Conservation (phyloP, 495 filamentous ascomycete species). For the Pyrenula aspistea region DNA sequence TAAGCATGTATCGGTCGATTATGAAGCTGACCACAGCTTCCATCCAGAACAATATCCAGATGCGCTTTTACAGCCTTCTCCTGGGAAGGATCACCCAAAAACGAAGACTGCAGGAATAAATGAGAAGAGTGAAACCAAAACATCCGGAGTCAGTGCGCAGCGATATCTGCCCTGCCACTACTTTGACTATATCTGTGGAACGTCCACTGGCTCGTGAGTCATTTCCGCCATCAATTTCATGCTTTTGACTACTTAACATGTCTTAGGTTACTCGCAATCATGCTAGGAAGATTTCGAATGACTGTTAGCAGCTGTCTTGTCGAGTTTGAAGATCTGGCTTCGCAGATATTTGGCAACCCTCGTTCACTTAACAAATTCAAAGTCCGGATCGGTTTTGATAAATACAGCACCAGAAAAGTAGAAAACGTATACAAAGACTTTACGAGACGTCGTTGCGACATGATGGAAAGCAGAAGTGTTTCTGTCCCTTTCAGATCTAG, state of each 20-base stretch:
- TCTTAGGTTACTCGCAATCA: constrained; percentile 9
- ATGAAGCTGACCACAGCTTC: constrained; percentile 5
- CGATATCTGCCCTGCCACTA: constrained; percentile 12
- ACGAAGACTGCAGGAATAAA: not conserved
- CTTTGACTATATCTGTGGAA: constrained; percentile 9
- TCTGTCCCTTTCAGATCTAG: constrained; percentile 1
- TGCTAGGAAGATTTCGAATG: constrained; percentile 12
- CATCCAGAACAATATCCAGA: constrained; percentile 4
- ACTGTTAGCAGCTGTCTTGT: constrained; percentile 7
- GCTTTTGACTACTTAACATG: not conserved
- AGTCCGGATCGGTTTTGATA: not conserved
- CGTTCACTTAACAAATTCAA: constrained; percentile 1
- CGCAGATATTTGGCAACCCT: constrained; percentile 8
- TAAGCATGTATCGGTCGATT: not conserved
- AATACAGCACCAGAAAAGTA: constrained; percentile 4
- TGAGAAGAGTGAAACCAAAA: not conserved
- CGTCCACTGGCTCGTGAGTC: constrained; percentile 9
- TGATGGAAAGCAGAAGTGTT: not conserved
- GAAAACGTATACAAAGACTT: constrained; percentile 7
- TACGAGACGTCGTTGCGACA: constrained; percentile 3
- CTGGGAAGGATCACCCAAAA: not conserved
- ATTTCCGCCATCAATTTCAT: not conserved
- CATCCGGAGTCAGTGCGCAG: not conserved
- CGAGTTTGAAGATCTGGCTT: constrained; percentile 5
- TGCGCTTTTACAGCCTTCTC: constrained; percentile 4